Base-by-base conservation (phyloP, 495 filamentous ascomycete genomes). In the Bathelium albidoporum region DNA sequence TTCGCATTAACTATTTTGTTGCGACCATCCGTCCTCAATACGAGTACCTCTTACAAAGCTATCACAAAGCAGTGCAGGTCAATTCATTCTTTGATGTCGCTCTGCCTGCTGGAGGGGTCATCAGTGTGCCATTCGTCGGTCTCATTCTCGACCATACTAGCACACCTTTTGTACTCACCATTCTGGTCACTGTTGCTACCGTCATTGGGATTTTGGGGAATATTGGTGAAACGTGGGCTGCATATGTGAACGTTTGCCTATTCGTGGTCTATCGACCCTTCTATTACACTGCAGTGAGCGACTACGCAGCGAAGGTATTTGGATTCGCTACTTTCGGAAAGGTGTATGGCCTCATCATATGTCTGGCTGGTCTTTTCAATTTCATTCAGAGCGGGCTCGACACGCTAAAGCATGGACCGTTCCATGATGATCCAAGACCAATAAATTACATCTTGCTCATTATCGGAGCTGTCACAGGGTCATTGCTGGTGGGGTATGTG, bases 1-100 rank as follows among this genome's bases (percentile, higher is more conserved):
- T 88, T 0, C 84, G 93, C 20, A 96, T 97, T 73, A 97, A 97
- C 76, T 98, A 91, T 80, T 98, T 98, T 69, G 90, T 98, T 32
- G 91, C 94, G 0, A 94, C 94, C 1, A 85, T 98, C 64, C 84
- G 87, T 22, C 79, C 85, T 9, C 94, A 98, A 72, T 97, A 97
- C 75, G 81, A 84, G 43, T 85, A 85, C 69, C 80, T 98, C 11
- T 81, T 98, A n/a, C 74, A 73, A 28, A 81, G 80, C 10, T 74
- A 75, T 59, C 69, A 72, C 0, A 78, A 80, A 45, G 89, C 92
- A 0, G 78, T 83, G 9, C 73, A 80, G 45, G 77, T 97, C 69
- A 97, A 96, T 74, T 76, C 85, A 41, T 84, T 89, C 73, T 97
- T 98, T 75, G 93, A 97, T 72, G 75, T 96, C 39, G 87, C 90